phyloP scores from a whole-genome alignment of 371 early-diverging fungal species.

The Mucor indicus region DNA sequence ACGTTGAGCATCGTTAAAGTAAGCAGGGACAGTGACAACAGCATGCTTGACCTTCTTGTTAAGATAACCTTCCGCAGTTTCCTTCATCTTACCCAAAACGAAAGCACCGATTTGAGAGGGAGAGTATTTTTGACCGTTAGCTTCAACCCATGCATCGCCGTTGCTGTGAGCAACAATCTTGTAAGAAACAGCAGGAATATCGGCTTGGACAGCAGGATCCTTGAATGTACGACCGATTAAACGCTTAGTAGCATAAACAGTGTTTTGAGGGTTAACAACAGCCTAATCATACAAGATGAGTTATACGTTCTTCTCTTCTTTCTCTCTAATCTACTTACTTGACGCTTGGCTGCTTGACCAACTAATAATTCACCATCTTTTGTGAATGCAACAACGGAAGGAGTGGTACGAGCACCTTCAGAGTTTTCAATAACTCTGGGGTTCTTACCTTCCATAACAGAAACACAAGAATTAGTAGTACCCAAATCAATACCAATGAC shows the following conservation, averaged over 20 bases:
- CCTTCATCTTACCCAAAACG: slow-evolving; percentile 95
- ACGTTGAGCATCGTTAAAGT: slow-evolving; percentile 91
- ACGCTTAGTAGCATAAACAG: slow-evolving; percentile 92
- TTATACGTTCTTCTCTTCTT: not conserved
- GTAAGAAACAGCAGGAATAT: slow-evolving; percentile 86
- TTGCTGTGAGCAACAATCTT: slow-evolving; percentile 86
- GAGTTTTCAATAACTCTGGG: slow-evolving; percentile 93
- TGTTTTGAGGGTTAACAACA: slow-evolving; percentile 88
- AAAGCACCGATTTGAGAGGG: slow-evolving; percentile 96
- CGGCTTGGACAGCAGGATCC: slow-evolving; percentile 82
- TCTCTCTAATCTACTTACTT: slow-evolving; percentile 23
- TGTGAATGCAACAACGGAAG: slow-evolving; percentile 90
- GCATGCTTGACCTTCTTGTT: slow-evolving; percentile 82
- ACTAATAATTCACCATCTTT: slow-evolving; percentile 88
- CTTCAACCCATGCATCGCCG: slow-evolving; percentile 97
- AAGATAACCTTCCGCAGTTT: slow-evolving; percentile 81
- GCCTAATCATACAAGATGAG: slow-evolving; percentile 47
- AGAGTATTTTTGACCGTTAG: slow-evolving; percentile 86
- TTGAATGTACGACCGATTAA: slow-evolving; percentile 92
- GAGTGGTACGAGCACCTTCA: slow-evolving; percentile 93
- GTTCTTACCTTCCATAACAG: slow-evolving; percentile 92
- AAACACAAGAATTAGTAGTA: slow-evolving; percentile 97
- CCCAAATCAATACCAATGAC: slow-evolving; percentile 98
- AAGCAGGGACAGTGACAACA: slow-evolving; percentile 79
- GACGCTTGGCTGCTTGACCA: slow-evolving; percentile 90